These are phyloP conservation scores for Gnomoniopsis sp. DNA, from an alignment of 2,329 filamentous ascomycete species.

Conservation along the genomic window DNA sequence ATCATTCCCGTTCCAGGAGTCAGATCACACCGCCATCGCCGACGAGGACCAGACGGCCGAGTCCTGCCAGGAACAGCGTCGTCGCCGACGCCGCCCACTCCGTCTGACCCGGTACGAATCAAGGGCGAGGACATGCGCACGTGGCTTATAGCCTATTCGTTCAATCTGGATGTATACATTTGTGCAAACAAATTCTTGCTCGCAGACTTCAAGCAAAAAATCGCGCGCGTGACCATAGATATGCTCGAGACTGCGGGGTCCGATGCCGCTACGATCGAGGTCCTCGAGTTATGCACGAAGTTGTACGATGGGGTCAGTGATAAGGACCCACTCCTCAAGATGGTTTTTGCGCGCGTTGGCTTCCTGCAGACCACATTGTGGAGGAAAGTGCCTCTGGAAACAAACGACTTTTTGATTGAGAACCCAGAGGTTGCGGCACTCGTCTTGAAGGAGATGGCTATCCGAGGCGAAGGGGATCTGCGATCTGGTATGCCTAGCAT, in stretches of 20 bases:
- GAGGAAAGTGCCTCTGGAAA: slow-evolving; percentile 37
- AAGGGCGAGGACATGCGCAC: slow-evolving; percentile 42
- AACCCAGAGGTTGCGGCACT: slow-evolving; percentile 44
- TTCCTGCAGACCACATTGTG: slow-evolving; percentile 45
- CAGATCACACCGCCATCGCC: slow-evolving; percentile 10
- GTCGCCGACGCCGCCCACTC: slow-evolving; percentile 17
- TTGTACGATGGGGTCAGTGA: slow-evolving; percentile 41
- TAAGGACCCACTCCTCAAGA: slow-evolving; percentile 40
- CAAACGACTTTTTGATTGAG: slow-evolving; percentile 37
- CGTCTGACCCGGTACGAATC: slow-evolving; percentile 31
- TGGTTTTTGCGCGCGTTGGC: slow-evolving; percentile 46
- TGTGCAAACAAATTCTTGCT: slow-evolving; percentile 46
- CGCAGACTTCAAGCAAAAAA: slow-evolving; percentile 39
- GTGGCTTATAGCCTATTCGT: slow-evolving; percentile 44
- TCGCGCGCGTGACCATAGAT: slow-evolving; percentile 41
- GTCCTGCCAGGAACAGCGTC: slow-evolving; percentile 10
- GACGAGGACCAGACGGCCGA: slow-evolving; percentile 12
- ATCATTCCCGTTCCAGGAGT: slow-evolving; percentile 15
- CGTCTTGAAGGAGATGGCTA: slow-evolving; percentile 45
- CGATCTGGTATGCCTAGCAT: slow-evolving; percentile 40
- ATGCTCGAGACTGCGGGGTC: slow-evolving; percentile 42
- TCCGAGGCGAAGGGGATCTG: slow-evolving; percentile 38
- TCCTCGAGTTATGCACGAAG: slow-evolving; percentile 40
- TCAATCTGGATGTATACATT: slow-evolving; percentile 47
- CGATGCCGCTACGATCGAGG: slow-evolving; percentile 39